Base-by-base conservation (phyloP, 1,284 basidiomycete genomes). In the Cyathus olla region DNA sequence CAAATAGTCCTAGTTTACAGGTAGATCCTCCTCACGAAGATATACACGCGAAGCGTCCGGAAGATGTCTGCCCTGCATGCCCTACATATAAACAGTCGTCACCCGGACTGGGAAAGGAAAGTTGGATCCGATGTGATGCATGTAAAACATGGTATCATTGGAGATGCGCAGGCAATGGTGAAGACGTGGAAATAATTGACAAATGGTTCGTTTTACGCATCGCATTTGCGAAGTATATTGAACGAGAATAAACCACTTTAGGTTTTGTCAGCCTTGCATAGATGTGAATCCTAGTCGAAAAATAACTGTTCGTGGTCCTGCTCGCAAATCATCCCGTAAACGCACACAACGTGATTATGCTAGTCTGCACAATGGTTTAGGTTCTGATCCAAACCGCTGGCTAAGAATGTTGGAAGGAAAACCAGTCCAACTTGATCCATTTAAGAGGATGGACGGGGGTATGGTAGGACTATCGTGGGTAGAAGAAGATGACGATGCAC, bases 71-170 rank as follows among this genome's bases (percentile, higher is more conserved):
- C 64, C 84, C 84, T 35, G 79, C 80, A n/a, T 85, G 82, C 66
- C 76, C 76, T 37, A 65, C 65, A 47, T 61, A 70, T 37, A 69
- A 71, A 61, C 27, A 74, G 49, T 17, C 60, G 24, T 65, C 68
- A 10, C 71, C 69, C 58, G 60, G 73, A 11, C 72, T 72, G 54
- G 82, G 86, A 62, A 90, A 89, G 72, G 90, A 92, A 65, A 83
- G 84, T 68, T 93, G 91, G 91, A 86, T 93, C 61, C 80, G 87
- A 67, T 94, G 92, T 73, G 92, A 93, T 69, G 85, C 84, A 31
- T 94, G 92, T 80, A 92, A 90, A 76, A 85, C 78, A 29, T 94
- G 92, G 92, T 94, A 89, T 74, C 92, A 94, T 71, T 94, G 93
- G 93, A 81, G 87, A 59, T 94, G 92, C 75, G 90, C 85, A n/a